Evolutionary conservation across 352 stramenopile species (phyloP).

Genomic region (Globisporangium uncinulatum): DNA sequence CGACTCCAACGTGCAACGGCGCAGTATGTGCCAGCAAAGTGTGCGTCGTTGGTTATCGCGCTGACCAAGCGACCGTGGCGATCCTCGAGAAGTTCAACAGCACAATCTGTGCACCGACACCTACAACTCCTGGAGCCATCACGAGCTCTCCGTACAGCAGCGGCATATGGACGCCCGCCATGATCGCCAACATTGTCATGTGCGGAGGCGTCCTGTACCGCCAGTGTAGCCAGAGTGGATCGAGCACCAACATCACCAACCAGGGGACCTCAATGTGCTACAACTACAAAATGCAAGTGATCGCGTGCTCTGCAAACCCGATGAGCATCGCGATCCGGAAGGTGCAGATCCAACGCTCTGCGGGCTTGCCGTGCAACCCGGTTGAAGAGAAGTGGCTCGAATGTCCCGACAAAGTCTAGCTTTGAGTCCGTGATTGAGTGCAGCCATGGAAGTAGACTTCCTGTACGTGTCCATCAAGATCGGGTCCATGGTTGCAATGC

Average conservation of each 20-base stretch:
- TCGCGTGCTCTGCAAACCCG: constrained; percentile 23
- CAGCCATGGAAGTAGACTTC: constrained; percentile 23
- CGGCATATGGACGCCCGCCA: not conserved
- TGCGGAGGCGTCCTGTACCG: constrained; percentile 7
- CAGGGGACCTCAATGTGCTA: constrained; percentile 20
- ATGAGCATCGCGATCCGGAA: constrained; percentile 21
- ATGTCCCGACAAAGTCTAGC: not conserved
- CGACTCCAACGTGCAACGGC: constrained; percentile 5
- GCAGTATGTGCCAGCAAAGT: not conserved
- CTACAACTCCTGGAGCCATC: not conserved
- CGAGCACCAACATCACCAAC: too few species aligned
- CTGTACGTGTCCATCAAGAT: constrained; percentile 12
- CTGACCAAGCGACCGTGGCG: not conserved
- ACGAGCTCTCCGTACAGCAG: too few species aligned
- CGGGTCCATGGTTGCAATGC: constrained; percentile 14
- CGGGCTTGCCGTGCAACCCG: constrained; percentile 1
- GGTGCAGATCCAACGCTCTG: constrained; percentile 5
- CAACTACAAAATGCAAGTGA: constrained; percentile 27
- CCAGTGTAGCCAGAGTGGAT: not conserved
- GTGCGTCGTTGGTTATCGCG: not conserved
- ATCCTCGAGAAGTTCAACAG: not conserved
- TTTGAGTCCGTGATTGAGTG: not conserved
- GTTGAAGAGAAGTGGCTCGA: constrained; percentile 6
- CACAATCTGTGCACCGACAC: not conserved
- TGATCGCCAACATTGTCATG: constrained; percentile 1